Percentiles rank a stretch among this genome's conserved stretches.
phyloP scores from a whole-genome alignment of 345 rosid genomes.

The Ceriops tagal region DNA sequence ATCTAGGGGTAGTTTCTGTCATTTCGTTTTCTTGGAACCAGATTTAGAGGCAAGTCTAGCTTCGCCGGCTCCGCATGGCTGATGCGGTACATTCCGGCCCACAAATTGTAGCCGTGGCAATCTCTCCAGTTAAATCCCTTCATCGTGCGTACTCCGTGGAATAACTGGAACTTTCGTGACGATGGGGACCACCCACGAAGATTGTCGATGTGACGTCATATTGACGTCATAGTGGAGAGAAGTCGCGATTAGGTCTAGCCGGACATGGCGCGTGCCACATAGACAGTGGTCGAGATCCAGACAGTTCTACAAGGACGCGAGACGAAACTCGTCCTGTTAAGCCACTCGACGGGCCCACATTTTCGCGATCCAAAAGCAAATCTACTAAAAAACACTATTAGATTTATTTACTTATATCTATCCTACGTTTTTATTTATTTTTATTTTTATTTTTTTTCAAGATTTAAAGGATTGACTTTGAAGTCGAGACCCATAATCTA shows the following conservation, averaged over 20 bases:
- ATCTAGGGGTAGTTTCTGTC: not conserved
- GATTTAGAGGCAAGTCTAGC: constrained; percentile 7
- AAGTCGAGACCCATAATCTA: too few relatives aligned
- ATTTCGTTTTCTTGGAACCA: constrained; percentile 3
- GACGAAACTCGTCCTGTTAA: not conserved
- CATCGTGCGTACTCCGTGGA: not conserved
- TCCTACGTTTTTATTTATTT: too few relatives aligned
- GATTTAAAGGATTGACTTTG: too few relatives aligned
- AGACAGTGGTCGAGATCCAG: constrained; percentile 7
- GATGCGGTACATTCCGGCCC: constrained; percentile 32
- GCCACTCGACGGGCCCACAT: not conserved
- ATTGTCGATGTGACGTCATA: not conserved
- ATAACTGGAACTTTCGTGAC: constrained; percentile 26
- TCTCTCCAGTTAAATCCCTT: not conserved
- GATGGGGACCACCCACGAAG: not conserved
- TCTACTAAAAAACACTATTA: too few relatives aligned
- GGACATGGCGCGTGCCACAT: constrained; percentile 20
- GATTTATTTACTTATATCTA: too few relatives aligned
- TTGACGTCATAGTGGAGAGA: not conserved
- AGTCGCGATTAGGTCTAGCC: constrained; percentile 8
- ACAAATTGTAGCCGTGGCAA: constrained; percentile 16
- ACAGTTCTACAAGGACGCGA: not conserved
- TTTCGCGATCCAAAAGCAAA: too few relatives aligned
- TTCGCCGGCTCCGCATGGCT: constrained; percentile 16
- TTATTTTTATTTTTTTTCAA: too few relatives aligned